These are phyloP conservation scores for Phytophthora niederhauseri DNA, from an alignment of 352 stramenopile genomes.

Conservation along the genomic window DNA sequence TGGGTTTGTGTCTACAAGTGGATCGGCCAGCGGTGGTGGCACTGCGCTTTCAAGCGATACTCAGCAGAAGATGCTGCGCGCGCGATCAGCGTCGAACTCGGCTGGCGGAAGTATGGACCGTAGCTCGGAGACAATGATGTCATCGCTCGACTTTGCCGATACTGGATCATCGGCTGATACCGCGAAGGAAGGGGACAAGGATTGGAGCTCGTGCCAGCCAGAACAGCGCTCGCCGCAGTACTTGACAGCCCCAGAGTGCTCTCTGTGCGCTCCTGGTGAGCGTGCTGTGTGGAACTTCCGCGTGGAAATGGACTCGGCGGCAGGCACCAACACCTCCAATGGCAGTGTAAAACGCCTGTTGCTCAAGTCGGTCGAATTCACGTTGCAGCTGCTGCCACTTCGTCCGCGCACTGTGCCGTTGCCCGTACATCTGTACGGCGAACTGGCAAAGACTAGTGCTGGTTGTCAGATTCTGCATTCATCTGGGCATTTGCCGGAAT, in stretches of 20 bases:
- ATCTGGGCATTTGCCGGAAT: conserved; percentile 84
- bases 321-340: conserved; percentile 49
- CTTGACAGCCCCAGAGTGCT: conserved; percentile 70
- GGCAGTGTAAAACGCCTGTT: conserved; percentile 70
- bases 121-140: conserved; percentile 64
- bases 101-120: conserved; percentile 57
- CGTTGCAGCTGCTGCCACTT: conserved; percentile 80
- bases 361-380: conserved; percentile 92
- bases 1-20: conserved; percentile 75
- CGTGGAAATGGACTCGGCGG: conserved; percentile 80
- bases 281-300: conserved; percentile 90
- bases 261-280: conserved; percentile 79
- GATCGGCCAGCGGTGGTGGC: conserved; percentile 32
- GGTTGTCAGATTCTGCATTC: conserved; percentile 83
- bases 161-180: conserved; percentile 63
- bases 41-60: conserved; percentile 57
- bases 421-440: conserved; percentile 84
- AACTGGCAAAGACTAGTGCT: conserved; percentile 84
- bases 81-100: conserved; percentile 60
- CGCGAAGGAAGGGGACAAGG: conserved; percentile 86
- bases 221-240: conserved; percentile 80
- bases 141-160: conserved; percentile 67
- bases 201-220: conserved; percentile 88
- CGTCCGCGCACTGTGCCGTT: conserved; percentile 80
- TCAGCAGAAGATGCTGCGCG: conserved; percentile 64